Conservation (phyloP, 2,329 filamentous ascomycete species). For the Drechmeria coniospora region DNA sequence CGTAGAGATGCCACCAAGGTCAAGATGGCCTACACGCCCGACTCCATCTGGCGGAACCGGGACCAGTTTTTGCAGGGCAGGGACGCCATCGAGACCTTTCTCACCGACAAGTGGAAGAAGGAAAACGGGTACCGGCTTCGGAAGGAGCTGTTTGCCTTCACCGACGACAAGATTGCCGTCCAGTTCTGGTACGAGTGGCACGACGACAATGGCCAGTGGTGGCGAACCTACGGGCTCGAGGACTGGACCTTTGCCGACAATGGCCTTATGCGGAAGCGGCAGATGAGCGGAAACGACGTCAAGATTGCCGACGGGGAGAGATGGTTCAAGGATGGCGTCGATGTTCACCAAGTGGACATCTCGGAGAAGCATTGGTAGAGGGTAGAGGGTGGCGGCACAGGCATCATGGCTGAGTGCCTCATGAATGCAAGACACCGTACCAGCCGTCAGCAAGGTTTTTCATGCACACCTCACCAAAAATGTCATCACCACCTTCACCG, state of each 20-base stretch:
- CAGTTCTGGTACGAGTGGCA: constrained; percentile 85
- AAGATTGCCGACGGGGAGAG: constrained; percentile 44
- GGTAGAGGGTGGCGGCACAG: no score
- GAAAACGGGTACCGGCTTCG: constrained; percentile 60
- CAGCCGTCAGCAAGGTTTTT: no score
- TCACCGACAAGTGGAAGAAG: constrained; percentile 58
- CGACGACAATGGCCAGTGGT: constrained; percentile 60
- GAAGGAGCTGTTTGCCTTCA: constrained; percentile 73
- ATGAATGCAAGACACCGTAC: no score
- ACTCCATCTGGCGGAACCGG: constrained; percentile 71
- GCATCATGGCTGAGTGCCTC: no score
- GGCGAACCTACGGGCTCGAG: constrained; percentile 72
- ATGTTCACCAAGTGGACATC: constrained; percentile 53
- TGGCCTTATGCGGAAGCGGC: constrained; percentile 56
- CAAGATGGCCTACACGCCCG: constrained; percentile 57
- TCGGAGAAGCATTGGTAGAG: constrained; percentile 49
- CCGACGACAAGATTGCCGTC: constrained; percentile 62
- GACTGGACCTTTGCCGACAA: constrained; percentile 62
- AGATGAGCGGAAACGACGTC: constrained; percentile 64
- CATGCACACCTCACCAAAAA: no score
- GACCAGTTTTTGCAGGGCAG: constrained; percentile 53
- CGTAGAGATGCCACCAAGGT: constrained; percentile 50
- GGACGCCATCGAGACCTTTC: constrained; percentile 49
- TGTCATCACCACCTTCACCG: no score
- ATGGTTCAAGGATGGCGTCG: constrained; percentile 55